Percentiles rank a stretch among this genome's conserved stretches.
These are phyloP conservation scores for Truncatella angustata DNA, from an alignment of 2,329 filamentous ascomycete genomes.

Conservation along the genomic window DNA sequence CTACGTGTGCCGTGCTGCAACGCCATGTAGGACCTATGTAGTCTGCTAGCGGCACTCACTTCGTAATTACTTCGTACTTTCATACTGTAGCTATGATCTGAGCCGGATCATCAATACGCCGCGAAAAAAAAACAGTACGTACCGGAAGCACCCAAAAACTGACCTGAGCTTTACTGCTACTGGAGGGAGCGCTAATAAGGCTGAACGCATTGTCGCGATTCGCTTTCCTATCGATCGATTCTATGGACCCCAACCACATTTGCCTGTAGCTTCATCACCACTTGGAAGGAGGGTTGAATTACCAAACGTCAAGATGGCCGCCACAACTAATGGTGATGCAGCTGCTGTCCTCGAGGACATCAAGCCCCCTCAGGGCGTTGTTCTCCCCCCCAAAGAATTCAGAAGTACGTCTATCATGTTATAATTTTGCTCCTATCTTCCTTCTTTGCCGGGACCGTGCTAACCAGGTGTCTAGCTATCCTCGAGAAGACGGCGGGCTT, in stretches of 20 bases:
- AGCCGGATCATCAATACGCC: slow-evolving; percentile 4
- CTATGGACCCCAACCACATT: neutral
- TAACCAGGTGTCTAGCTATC: slow-evolving; percentile 37
- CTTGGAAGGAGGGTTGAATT: slow-evolving; percentile 17
- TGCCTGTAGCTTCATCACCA: neutral
- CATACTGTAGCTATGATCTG: neutral
- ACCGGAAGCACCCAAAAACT: neutral
- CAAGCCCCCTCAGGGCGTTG: slow-evolving; percentile 78
- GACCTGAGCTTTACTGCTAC: neutral
- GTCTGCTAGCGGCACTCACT: too few relatives aligned
- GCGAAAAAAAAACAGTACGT: neutral
- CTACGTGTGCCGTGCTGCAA: too few relatives aligned
- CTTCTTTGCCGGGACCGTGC: too few relatives aligned
- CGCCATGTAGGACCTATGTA: too few relatives aligned
- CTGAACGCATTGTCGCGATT: neutral
- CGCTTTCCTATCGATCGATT: neutral
- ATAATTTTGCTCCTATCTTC: too few relatives aligned
- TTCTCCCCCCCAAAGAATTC: slow-evolving; percentile 87
- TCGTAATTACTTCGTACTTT: too few relatives aligned
- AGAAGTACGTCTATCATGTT: slow-evolving; percentile 45
- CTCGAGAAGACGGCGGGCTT: slow-evolving; percentile 96
- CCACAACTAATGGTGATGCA: slow-evolving; percentile 51
- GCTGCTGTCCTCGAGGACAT: slow-evolving; percentile 59
- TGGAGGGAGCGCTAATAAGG: neutral
- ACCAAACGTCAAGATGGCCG: slow-evolving; percentile 33